Evolutionary conservation across 2,329 filamentous ascomycete genomes (phyloP).

Genomic region (Aspergillus quadricinctus): DNA sequence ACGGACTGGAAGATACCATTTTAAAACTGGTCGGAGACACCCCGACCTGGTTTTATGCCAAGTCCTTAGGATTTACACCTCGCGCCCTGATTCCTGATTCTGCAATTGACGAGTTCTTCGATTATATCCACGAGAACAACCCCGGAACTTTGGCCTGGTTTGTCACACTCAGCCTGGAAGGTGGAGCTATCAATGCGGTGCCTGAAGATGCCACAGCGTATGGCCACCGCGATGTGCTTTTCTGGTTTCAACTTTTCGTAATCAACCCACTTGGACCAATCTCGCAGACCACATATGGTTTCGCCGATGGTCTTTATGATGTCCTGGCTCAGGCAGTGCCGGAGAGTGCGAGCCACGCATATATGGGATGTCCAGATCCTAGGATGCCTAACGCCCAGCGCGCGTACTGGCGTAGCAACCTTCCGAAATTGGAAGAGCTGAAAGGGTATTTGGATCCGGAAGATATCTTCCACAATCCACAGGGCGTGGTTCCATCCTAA

Average conservation of each 20-base stretch:
- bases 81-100: constrained; percentile 47
- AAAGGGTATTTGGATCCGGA: constrained; percentile 51
- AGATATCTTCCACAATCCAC: constrained; percentile 55
- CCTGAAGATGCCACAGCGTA: constrained; percentile 56
- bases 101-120: constrained; percentile 49
- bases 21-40: constrained; percentile 33
- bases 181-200: constrained; percentile 57
- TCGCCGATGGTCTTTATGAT: constrained; percentile 50
- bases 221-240: constrained; percentile 59
- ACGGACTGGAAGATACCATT: constrained; percentile 23
- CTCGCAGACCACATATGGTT: constrained; percentile 44
- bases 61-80: constrained; percentile 52
- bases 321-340: constrained; percentile 24
- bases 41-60: constrained; percentile 53
- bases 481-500: constrained; percentile 32
- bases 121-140: constrained; percentile 48
- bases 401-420: constrained; percentile 53
- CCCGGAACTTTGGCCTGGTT: constrained; percentile 56
- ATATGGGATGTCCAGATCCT: constrained; percentile 60
- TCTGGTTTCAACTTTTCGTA: constrained; percentile 61
- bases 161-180: constrained; percentile 59
- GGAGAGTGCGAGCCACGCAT: constrained; percentile 45
- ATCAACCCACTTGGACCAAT: constrained; percentile 46
- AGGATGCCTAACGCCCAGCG: constrained; percentile 42
- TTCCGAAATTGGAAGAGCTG: constrained; percentile 44